Evolutionary conservation across 768 basidiomycete species (phyloP).

Genomic region (Podaxis carcinomalis): DNA sequence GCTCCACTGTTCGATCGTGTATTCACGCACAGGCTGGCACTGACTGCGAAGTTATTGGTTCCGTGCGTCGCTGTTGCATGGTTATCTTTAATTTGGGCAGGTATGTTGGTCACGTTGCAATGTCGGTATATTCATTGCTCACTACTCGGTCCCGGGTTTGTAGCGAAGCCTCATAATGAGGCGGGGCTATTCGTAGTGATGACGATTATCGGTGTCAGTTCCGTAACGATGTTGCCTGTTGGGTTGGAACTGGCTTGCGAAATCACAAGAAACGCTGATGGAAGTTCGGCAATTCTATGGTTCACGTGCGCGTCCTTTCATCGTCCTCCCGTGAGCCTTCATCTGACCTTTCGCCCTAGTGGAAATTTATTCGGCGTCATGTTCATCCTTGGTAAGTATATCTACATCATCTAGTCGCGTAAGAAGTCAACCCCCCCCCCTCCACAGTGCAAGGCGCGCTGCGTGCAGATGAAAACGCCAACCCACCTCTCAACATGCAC

Average conservation of each 20-base stretch:
- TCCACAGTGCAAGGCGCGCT: constrained; percentile 60
- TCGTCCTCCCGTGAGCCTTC: background rate
- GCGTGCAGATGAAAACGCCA: constrained; percentile 52
- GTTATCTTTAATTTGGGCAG: constrained; percentile 79
- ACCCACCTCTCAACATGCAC: constrained; percentile 74
- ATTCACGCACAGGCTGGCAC: constrained; percentile 68
- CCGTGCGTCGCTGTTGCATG: constrained; percentile 61
- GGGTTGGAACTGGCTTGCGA: constrained; percentile 77
- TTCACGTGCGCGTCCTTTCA: constrained; percentile 45
- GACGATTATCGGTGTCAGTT: constrained; percentile 61
- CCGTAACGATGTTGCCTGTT: constrained; percentile 70
- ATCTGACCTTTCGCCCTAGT: constrained; percentile 25
- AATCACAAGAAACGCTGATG: constrained; percentile 74
- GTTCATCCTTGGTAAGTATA: constrained; percentile 53
- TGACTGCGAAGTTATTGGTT: constrained; percentile 53
- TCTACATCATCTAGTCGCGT: background rate
- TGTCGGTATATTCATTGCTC: background rate
- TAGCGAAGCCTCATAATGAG: constrained; percentile 60
- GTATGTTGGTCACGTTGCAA: constrained; percentile 32
- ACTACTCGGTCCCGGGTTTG: background rate
- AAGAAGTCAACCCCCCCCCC: background rate
- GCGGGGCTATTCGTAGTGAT: constrained; percentile 63
- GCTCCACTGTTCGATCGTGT: constrained; percentile 80
- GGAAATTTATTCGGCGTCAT: constrained; percentile 64
- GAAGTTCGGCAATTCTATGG: constrained; percentile 75